phyloP scores from a whole-genome alignment of 768 basidiomycete species.

The Pleurotus salmoneostramineus region DNA sequence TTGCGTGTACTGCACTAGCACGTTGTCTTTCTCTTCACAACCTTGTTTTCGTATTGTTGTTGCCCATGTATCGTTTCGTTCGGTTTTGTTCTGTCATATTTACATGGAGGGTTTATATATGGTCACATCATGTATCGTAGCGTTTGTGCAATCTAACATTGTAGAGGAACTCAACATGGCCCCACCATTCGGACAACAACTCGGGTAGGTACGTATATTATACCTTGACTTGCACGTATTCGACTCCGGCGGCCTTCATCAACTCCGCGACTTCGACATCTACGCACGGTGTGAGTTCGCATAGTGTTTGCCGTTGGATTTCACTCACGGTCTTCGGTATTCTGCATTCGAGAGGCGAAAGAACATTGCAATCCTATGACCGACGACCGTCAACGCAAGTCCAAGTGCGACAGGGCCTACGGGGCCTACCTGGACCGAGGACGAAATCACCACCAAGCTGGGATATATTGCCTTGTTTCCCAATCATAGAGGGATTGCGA shows the following conservation, averaged over 20 bases:
- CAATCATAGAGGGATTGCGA: slow-evolving; percentile 36
- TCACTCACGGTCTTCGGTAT: slow-evolving; percentile 58
- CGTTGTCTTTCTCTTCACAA: no score
- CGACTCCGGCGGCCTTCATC: slow-evolving; percentile 38
- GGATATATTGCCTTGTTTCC: slow-evolving; percentile 58
- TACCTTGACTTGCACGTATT: neutral
- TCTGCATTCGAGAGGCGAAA: slow-evolving; percentile 55
- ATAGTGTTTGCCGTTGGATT: slow-evolving; percentile 13
- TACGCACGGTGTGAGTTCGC: slow-evolving; percentile 13
- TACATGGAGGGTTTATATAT: no score
- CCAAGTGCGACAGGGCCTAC: no score
- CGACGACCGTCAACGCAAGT: neutral
- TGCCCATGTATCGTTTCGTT: no score
- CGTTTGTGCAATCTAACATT: no score
- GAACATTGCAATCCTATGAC: slow-evolving; percentile 37
- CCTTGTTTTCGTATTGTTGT: no score
- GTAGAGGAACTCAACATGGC: no score
- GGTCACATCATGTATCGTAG: no score
- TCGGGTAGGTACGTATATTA: no score
- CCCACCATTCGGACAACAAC: no score
- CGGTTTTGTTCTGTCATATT: no score
- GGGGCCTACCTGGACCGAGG: slow-evolving; percentile 59
- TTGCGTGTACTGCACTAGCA: no score
- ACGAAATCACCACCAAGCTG: slow-evolving; percentile 66
- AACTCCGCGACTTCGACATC: slow-evolving; percentile 48